Conservation (phyloP, 139 green algal genomes). For the Chlamydomonas sp. region DNA sequence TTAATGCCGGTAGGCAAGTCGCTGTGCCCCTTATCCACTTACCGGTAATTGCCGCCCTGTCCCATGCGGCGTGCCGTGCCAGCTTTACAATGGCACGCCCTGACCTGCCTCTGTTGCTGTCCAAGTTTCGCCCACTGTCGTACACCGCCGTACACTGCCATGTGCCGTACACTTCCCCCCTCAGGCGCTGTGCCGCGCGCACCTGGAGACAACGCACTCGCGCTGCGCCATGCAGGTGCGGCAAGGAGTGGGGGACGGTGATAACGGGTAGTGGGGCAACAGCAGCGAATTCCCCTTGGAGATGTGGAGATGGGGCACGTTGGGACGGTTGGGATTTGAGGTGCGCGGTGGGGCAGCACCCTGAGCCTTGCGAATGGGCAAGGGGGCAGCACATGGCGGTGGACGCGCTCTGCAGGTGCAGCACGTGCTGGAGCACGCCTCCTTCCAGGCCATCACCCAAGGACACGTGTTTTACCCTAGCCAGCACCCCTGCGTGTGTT, state of each 20-base stretch:
- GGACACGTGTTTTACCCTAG: too few relatives aligned
- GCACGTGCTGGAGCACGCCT: background rate
- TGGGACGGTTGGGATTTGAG: too few relatives aligned
- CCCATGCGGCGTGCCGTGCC: too few relatives aligned
- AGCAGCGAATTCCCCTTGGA: background rate
- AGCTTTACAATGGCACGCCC: too few relatives aligned
- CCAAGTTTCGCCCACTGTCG: background rate
- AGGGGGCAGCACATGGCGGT: background rate
- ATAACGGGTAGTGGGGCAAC: background rate
- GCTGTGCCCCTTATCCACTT: too few relatives aligned
- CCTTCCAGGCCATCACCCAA: background rate
- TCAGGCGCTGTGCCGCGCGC: constrained; percentile 71
- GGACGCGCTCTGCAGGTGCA: too few relatives aligned
- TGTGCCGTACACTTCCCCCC: background rate
- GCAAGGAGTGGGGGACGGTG: background rate
- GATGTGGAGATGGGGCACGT: too few relatives aligned
- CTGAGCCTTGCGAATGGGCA: background rate
- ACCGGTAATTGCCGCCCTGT: too few relatives aligned
- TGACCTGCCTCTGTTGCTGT: too few relatives aligned
- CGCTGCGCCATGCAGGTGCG: constrained; percentile 48
- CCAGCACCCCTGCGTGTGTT: too few relatives aligned
- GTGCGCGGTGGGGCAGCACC: too few relatives aligned
- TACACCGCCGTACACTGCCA: background rate
- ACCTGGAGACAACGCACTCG: constrained; percentile 71
- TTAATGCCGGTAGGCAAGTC: too few relatives aligned